Base-by-base conservation (phyloP, 2,329 filamentous ascomycete species). In the Fonsecaea pedrosoi region DNA sequence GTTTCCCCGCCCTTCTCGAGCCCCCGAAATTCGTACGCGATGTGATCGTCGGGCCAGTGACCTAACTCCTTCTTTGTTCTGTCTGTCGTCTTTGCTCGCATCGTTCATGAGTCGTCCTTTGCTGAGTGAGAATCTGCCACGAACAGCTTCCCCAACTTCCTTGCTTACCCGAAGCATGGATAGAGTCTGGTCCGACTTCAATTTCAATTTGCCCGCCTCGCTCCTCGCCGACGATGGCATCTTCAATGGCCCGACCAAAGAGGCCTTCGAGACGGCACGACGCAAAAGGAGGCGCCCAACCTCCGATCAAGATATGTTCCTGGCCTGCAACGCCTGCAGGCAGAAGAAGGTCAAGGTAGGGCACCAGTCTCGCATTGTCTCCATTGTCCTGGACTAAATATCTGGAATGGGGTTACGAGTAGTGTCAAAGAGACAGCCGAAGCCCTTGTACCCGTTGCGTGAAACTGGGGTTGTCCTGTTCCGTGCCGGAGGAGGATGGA, bases 301-400 rank as follows among this genome's bases (percentile, higher is more conserved):
- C 3, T 8, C 42, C 7, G 34, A 18, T n/a, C 32, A 55, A 10
- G 54, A 37, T 55, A 37, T 37, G 2, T 55, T 55, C 12, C 32
- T 55, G 7, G 32, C 54, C 8, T 37, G 54, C 13, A 55, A 37
- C 21, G 9, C 32, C 3, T 55, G 32, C 15, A 32, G 25, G 12
- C 53, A 54, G 30, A 35, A 55, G 54, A 55, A 55, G 15, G 54
- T 55, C 54, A 55, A 55, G 54, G 54, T 55, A 37, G 10, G 30
- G 10, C 12, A 8, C 54, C 6, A 37, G 32, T 55, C 32, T 7
- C 54, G 12, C 40, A n/a, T n/a, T 42, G 40, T 38, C 40, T 3
- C 1, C 15, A 13, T 7, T 42, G n/a, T 42, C 40, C 40, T 1
- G n/a, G 4, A 15, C 40, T 42, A 7, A 42, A 2, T 42, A n/a